Evolutionary conservation across 192 early-diverging fungal species (phyloP).

Genomic region (Umbelopsis ramanniana): DNA sequence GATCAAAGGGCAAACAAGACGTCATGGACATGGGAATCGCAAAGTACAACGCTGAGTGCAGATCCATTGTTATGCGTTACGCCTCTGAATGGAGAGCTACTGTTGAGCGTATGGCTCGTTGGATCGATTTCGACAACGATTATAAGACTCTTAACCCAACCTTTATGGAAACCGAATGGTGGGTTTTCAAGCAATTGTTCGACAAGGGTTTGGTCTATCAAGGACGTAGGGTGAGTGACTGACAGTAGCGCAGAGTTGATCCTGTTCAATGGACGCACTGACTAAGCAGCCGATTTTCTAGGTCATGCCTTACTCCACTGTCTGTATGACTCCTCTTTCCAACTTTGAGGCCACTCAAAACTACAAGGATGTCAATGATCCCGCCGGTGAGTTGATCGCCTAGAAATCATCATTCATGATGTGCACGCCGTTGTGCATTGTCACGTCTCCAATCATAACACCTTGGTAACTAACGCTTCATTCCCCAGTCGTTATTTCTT

Average conservation of each 20-base stretch:
- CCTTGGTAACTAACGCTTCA: neutral
- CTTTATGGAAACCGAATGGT: slow-evolving; percentile 99
- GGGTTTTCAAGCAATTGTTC: slow-evolving; percentile 97
- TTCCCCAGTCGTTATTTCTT: slow-evolving; percentile 79
- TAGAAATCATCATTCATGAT: too few relatives aligned
- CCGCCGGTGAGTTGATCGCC: slow-evolving; percentile 66
- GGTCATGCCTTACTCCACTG: slow-evolving; percentile 98
- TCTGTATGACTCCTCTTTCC: slow-evolving; percentile 87
- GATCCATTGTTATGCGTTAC: slow-evolving; percentile 97
- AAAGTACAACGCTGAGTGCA: slow-evolving; percentile 96
- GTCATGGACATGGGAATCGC: slow-evolving; percentile 94
- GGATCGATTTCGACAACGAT: slow-evolving; percentile 99
- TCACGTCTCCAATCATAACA: slow-evolving; percentile 4
- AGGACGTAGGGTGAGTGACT: slow-evolving; percentile 62
- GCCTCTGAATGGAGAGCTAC: slow-evolving; percentile 90
- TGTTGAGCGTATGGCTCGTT: slow-evolving; percentile 95
- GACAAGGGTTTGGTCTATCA: slow-evolving; percentile 96
- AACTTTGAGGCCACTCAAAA: slow-evolving; percentile 98
- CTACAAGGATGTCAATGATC: slow-evolving; percentile 98
- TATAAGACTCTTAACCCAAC: slow-evolving; percentile 96
- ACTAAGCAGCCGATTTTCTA: neutral
- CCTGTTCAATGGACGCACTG: neutral
- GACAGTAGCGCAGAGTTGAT: neutral
- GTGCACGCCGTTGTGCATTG: neutral
- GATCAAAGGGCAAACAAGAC: slow-evolving; percentile 71